These are phyloP conservation scores for Phlebiopsis flavidoalba DNA, from an alignment of 768 basidiomycete genomes.

Conservation along the genomic window DNA sequence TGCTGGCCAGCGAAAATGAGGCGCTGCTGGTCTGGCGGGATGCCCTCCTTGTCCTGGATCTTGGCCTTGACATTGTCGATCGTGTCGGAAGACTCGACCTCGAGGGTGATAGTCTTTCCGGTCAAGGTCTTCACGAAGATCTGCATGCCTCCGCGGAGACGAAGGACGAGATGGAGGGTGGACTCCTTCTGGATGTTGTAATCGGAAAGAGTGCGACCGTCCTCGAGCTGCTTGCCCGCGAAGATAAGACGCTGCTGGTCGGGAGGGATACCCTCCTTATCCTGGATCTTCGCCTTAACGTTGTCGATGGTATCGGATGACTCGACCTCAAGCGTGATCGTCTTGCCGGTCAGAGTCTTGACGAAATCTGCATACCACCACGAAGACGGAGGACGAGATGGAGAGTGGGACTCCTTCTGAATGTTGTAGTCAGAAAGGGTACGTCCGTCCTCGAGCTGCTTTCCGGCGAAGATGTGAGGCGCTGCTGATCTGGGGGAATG, in stretches of 20 bases:
- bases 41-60: conserved; percentile 80
- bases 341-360: conserved; percentile 84
- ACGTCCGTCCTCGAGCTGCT: conserved; percentile 56
- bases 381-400: conserved; percentile 82
- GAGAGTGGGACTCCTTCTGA: conserved; percentile 83
- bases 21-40: conserved; percentile 83
- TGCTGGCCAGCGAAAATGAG: conserved; percentile 80
- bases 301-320: conserved; percentile 91
- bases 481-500: conserved; percentile 30
- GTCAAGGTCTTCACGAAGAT: conserved; percentile 85
- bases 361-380: conserved; percentile 91
- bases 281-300: conserved; percentile 76
- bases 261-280: conserved; percentile 78
- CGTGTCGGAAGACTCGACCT: conserved; percentile 92
- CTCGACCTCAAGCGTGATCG: conserved; percentile 89
- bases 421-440: conserved; percentile 64
- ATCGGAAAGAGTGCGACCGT: conserved; percentile 38
- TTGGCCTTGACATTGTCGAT: conserved; percentile 86
- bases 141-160: conserved; percentile 87
- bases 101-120: conserved; percentile 87
- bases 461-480: conserved; percentile 33
- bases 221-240: conserved; percentile 64
- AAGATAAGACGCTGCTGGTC: conserved; percentile 89
- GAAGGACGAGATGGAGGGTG: conserved; percentile 53
- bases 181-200: conserved; percentile 30